Evolutionary conservation across 768 basidiomycete species (phyloP), one percentile per base, ranked within the genome.

Genomic region (Mycena capillaripes): DNA sequence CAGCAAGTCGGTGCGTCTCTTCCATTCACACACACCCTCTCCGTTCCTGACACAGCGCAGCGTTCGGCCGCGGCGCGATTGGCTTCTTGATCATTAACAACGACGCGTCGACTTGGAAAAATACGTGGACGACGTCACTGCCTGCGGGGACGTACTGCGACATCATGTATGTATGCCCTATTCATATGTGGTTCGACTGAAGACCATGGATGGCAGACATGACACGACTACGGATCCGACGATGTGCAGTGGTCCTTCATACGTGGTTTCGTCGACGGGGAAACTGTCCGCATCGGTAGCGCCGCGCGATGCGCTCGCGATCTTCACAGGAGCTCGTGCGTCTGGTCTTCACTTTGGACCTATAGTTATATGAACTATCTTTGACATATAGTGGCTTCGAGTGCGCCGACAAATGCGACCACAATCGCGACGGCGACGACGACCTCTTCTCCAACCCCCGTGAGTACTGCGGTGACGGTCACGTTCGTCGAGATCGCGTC

Each of bases 61-160:
- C 69, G 0, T 74, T 70, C 36, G 73, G 73, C 32, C 69, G 69
- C 4, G 69, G 73, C 29, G 59, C 64, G 16, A 19, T 61, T 9
- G 73, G 73, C 14, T 74, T 74, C 50, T 16, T 74, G 11, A 46
- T 71, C 55, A 71, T 74, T 29, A 74, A 74, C 34, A 74, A 74
- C 32, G 73, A 67, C 10, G 65, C 16, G n/a, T 27, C 53, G 10
- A 14, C 48, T 10, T 74, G 69, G 73, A 71, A 40, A 14, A 40
- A 8, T 3, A 52, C 40, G 2, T 74, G 69, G 69, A 38, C 25
- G 11, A 74, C 73, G n/a, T 62, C 60, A 1, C 46, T 74, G 29
- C 73, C 73, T 48, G 61, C 46, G n/a, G 73, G 73, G n/a, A 60
- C 60, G 12, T 74, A 78, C 42, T 75, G 76, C 68, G 72, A 76